Evolutionary conservation across 108 stramenopile genomes (phyloP).

Genomic region (Discostella stelligeroides): DNA sequence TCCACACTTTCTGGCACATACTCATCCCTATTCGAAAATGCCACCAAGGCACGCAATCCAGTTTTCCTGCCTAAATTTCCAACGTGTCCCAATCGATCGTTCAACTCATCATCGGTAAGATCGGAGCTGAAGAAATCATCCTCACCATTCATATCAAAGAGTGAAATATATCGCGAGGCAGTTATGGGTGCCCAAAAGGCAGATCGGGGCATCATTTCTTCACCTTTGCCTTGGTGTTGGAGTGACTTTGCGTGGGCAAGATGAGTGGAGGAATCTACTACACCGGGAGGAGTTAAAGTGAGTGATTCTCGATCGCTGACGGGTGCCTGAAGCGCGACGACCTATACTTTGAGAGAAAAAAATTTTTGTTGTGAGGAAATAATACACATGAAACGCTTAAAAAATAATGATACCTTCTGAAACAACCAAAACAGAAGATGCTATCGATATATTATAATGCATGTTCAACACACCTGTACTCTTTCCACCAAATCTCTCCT

Average conservation of each 20-base stretch:
- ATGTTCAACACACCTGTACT: conserved; percentile 31
- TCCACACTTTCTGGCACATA: conserved; percentile 79
- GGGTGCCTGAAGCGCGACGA: conserved; percentile 90
- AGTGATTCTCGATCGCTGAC: conserved; percentile 91
- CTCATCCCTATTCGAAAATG: conserved; percentile 86
- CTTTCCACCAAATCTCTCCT: conserved; percentile 43
- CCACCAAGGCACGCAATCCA: conserved; percentile 64
- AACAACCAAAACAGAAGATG: too few species aligned
- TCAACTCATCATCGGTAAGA: conserved; percentile 77
- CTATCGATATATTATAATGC: too few species aligned
- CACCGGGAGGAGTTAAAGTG: conserved; percentile 29
- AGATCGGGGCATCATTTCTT: conserved; percentile 92
- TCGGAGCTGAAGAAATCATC: conserved; percentile 96
- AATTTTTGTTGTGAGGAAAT: too few species aligned
- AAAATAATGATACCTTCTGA: too few species aligned
- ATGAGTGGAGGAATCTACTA: conserved; percentile 38
- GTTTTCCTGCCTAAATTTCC: conserved; percentile 30
- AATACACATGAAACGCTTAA: too few species aligned
- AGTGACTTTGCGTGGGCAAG: conserved; percentile 59
- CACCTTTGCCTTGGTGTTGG: conserved; percentile 42
- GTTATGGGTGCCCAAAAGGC: conserved; percentile 95
- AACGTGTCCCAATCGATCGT: conserved; percentile 66
- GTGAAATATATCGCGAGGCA: conserved; percentile 79
- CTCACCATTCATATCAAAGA: conserved; percentile 73
- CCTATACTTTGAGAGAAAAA: conserved; percentile 6